Percentiles rank a stretch among this genome's conserved stretches.
Evolutionary conservation across 2,329 filamentous ascomycete genomes (phyloP).

Genomic region (Stachybotrys chartarum): DNA sequence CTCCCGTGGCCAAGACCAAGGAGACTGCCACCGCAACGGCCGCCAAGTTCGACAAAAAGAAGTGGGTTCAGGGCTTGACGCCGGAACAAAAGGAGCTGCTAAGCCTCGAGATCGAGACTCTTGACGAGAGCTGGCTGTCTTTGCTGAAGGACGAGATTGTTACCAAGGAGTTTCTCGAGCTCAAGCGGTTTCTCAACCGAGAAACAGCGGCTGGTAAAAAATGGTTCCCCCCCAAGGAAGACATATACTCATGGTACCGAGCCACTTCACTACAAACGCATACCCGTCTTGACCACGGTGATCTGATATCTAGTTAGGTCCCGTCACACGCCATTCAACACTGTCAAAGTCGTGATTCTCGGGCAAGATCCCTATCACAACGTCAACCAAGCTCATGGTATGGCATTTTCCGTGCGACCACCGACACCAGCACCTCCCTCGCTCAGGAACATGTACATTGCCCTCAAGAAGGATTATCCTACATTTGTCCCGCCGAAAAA

Average conservation of each 20-base stretch:
- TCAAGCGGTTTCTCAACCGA: conserved; percentile 80
- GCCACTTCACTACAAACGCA: not conserved
- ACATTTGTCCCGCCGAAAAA: conserved; percentile 68
- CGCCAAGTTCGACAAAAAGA: conserved; percentile 74
- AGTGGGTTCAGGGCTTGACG: conserved; percentile 77
- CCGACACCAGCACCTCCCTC: conserved; percentile 85
- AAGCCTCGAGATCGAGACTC: conserved; percentile 82
- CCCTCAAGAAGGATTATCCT: conserved; percentile 83
- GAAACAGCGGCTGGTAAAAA: conserved; percentile 69
- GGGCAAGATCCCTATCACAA: conserved; percentile 99
- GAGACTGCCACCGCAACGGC: conserved; percentile 6
- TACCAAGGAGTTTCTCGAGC: conserved; percentile 70
- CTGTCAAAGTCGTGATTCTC: conserved; percentile 85
- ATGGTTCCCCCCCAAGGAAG: conserved; percentile 79
- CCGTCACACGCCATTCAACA: conserved; percentile 80
- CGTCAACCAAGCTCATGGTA: conserved; percentile 86
- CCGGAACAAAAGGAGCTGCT: conserved; percentile 77
- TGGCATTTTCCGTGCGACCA: conserved; percentile 90
- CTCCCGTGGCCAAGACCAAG: conserved; percentile 51
- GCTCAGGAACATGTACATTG: conserved; percentile 88
- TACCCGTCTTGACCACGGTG: not conserved
- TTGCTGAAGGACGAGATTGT: conserved; percentile 81
- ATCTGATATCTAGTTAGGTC: conserved; percentile 55
- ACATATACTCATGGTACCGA: conserved; percentile 90
- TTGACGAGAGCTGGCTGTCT: conserved; percentile 86